phyloP scores from a whole-genome alignment of 1,139 yeast genomes.

The Lodderomyces metapsilosis region DNA sequence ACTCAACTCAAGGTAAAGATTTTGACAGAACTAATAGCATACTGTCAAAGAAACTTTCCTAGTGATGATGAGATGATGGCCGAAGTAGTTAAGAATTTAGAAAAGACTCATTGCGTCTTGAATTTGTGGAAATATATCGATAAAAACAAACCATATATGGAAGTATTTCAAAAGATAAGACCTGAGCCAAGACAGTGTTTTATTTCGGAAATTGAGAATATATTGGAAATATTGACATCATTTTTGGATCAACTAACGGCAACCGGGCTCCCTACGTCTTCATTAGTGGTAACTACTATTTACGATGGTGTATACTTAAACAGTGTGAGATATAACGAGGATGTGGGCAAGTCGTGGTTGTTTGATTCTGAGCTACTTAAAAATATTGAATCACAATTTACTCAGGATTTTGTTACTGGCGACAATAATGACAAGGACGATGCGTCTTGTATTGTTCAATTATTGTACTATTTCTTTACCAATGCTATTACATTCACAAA shows the following conservation, averaged over 20 bases:
- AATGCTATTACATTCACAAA: slow-evolving; percentile 40
- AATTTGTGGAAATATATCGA: slow-evolving; percentile 47
- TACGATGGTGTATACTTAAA: slow-evolving; percentile 44
- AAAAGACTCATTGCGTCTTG: slow-evolving; percentile 55
- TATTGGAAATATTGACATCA: slow-evolving; percentile 34
- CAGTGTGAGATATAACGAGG: slow-evolving; percentile 37
- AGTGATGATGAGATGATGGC: slow-evolving; percentile 25
- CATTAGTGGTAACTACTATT: slow-evolving; percentile 35
- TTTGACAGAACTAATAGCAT: slow-evolving; percentile 44
- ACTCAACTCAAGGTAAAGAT: slow-evolving; percentile 26
- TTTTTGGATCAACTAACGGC: slow-evolving; percentile 26
- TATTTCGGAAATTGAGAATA: slow-evolving; percentile 25
- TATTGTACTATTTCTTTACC: slow-evolving; percentile 38
- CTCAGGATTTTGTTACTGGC: slow-evolving; percentile 18
- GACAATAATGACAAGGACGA: slow-evolving; percentile 16
- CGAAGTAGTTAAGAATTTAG: slow-evolving; percentile 48
- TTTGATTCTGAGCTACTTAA: slow-evolving; percentile 38
- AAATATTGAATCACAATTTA: slow-evolving; percentile 32
- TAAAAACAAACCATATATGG: slow-evolving; percentile 10
- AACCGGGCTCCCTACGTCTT: slow-evolving; percentile 25
- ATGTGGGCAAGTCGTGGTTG: slow-evolving; percentile 35
- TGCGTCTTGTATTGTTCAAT: slow-evolving; percentile 24
- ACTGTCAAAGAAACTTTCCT: slow-evolving; percentile 47
- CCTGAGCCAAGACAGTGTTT: slow-evolving; percentile 28
- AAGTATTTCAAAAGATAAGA: slow-evolving; percentile 8